Conservation (phyloP, 148 eudicot genomes). For the Rhododendron vialii region DNA sequence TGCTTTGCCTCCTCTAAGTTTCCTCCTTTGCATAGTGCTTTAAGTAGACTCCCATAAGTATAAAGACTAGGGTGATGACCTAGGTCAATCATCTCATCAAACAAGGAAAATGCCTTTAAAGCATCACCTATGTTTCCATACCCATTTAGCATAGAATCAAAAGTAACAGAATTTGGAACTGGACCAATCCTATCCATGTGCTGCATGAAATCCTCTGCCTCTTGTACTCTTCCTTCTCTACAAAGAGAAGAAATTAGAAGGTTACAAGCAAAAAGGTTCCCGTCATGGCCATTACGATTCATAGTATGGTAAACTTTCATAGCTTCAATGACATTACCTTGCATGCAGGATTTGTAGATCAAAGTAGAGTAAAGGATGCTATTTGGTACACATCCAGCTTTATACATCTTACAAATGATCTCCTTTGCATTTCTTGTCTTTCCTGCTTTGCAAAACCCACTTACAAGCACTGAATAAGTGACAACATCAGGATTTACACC, state of each 20-base stretch:
- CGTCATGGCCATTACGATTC: conserved; percentile 34
- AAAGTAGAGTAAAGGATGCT: conserved; percentile 47
- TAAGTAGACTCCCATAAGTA: conserved; percentile 66
- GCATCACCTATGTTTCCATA: conserved; percentile 48
- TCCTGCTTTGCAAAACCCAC: conserved; percentile 64
- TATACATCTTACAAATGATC: conserved; percentile 66
- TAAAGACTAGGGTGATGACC: conserved; percentile 57
- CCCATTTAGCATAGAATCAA: conserved; percentile 56
- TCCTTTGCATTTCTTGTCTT: conserved; percentile 47
- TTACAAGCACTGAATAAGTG: conserved; percentile 69
- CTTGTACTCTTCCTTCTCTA: conserved; percentile 38
- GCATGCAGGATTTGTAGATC: conserved; percentile 57
- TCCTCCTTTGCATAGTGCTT: conserved; percentile 64
- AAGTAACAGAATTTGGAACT: conserved; percentile 55
- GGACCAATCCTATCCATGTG: conserved; percentile 51
- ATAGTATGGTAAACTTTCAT: conserved; percentile 42
- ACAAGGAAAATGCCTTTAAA: conserved; percentile 49
- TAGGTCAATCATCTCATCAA: conserved; percentile 55
- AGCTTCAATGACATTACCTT: conserved; percentile 46
- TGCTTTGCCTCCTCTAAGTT: conserved; percentile 43
- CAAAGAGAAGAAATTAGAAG: conserved; percentile 54
- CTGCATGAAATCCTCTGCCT: conserved; percentile 60
- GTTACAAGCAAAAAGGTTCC: conserved; percentile 49
- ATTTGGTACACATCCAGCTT: conserved; percentile 44
- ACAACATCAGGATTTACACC: conserved; percentile 52